Evolutionary conservation across 2,329 filamentous ascomycete species (phyloP).

Genomic region (Colletotrichum neosansevieriae): DNA sequence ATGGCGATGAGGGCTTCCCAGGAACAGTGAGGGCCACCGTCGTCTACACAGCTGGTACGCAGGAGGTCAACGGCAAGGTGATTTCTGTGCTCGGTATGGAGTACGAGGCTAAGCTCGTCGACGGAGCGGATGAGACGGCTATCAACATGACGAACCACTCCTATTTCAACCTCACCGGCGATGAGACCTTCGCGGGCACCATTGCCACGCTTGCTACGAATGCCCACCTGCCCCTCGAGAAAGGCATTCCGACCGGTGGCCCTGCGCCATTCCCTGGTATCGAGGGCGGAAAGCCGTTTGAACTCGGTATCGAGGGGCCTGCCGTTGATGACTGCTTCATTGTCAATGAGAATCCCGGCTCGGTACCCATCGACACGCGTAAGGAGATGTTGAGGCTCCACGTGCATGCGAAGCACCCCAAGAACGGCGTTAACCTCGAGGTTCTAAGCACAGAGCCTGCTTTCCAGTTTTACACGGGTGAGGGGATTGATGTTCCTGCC

Average conservation of each 20-base stretch:
- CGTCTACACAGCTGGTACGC: constrained; percentile 81
- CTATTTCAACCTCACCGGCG: constrained; percentile 75
- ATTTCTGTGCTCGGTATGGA: constrained; percentile 84
- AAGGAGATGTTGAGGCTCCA: constrained; percentile 72
- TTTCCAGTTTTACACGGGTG: constrained; percentile 97
- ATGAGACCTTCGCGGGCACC: constrained; percentile 66
- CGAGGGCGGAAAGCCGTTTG: constrained; percentile 75
- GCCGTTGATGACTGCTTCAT: constrained; percentile 94
- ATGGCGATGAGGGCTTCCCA: constrained; percentile 92
- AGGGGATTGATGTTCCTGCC: constrained; percentile 82
- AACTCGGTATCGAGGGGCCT: constrained; percentile 76
- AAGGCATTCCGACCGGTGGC: constrained; percentile 78
- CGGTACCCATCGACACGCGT: constrained; percentile 76
- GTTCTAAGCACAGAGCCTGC: constrained; percentile 92
- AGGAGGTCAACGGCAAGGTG: constrained; percentile 70
- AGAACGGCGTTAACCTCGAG: constrained; percentile 83
- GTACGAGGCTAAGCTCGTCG: constrained; percentile 85
- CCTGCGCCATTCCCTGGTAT: constrained; percentile 75
- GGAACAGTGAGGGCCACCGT: constrained; percentile 84
- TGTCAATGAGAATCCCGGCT: constrained; percentile 71
- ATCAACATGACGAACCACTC: constrained; percentile 97
- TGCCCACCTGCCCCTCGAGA: constrained; percentile 80
- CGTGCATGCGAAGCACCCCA: constrained; percentile 79
- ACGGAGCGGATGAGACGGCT: constrained; percentile 85
- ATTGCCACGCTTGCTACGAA: constrained; percentile 75